Evolutionary conservation across 192 early-diverging fungal species (phyloP).

Genomic region (Haplosporangium gracile): DNA sequence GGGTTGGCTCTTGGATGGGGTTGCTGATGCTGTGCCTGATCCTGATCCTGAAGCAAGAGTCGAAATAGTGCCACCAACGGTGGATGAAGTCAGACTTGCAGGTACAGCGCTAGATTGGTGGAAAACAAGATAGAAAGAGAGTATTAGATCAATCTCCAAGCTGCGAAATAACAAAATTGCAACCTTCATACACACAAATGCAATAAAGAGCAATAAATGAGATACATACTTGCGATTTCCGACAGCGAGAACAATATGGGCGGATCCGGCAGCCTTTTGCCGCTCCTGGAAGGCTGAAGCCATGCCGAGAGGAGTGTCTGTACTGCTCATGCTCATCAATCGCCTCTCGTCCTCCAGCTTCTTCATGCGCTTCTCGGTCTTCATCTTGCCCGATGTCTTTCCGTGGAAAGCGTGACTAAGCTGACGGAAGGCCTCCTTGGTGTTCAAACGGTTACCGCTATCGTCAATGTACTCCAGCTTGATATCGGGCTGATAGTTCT

Average conservation of each 20-base stretch:
- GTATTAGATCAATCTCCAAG: not conserved
- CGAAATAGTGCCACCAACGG: constrained; percentile 21
- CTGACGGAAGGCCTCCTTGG: constrained; percentile 93
- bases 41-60: constrained; percentile 22
- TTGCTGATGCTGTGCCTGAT: constrained; percentile 17
- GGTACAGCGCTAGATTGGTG: constrained; percentile 53
- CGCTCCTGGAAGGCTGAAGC: constrained; percentile 78
- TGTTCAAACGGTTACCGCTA: constrained; percentile 80
- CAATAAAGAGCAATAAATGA: not conserved
- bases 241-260: constrained; percentile 86
- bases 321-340: constrained; percentile 78
- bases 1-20: not conserved
- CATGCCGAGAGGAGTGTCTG: constrained; percentile 83
- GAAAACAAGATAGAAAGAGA: not conserved
- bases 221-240: constrained; percentile 76
- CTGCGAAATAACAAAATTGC: not conserved
- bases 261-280: constrained; percentile 75
- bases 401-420: constrained; percentile 98
- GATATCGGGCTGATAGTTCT: constrained; percentile 92
- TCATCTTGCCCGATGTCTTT: constrained; percentile 91
- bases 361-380: constrained; percentile 89
- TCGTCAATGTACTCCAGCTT: constrained; percentile 94
- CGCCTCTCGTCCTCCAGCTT: constrained; percentile 88
- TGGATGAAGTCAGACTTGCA: constrained; percentile 31
- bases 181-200: not conserved